Evolutionary conservation across 2,329 filamentous ascomycete species (phyloP).

Genomic region (Penicillium verrucosum): DNA sequence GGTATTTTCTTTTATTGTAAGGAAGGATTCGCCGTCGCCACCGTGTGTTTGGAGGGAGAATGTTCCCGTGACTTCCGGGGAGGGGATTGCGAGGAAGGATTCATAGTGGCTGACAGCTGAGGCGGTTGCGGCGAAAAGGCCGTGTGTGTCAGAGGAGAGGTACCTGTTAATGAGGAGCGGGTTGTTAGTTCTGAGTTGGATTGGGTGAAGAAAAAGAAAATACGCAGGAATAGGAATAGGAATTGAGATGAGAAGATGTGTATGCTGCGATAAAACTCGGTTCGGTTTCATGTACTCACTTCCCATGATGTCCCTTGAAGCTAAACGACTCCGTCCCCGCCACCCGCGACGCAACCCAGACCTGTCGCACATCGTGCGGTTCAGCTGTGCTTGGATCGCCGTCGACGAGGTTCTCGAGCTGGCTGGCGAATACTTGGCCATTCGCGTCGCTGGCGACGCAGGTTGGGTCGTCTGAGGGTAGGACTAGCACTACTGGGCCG

Average conservation of each 20-base stretch:
- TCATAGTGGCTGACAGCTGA: conserved; percentile 83
- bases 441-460: conserved; percentile 81
- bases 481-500: conserved; percentile 77
- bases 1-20: conserved; percentile 58
- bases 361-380: conserved; percentile 91
- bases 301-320: conserved; percentile 87
- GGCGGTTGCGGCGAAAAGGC: conserved; percentile 69
- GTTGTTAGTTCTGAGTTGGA: not conserved
- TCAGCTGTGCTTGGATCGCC: conserved; percentile 79
- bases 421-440: conserved; percentile 79
- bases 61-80: conserved; percentile 62
- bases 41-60: conserved; percentile 68
- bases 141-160: conserved; percentile 79
- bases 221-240: not conserved
- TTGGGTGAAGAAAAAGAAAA: not conserved
- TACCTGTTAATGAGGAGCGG: conserved; percentile 55
- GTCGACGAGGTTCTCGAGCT: conserved; percentile 85
- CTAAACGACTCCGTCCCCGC: conserved; percentile 76
- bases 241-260: not conserved
- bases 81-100: conserved; percentile 66
- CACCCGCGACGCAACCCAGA: conserved; percentile 86
- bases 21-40: conserved; percentile 62
- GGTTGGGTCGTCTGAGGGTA: conserved; percentile 69
- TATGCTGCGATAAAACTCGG: not conserved
- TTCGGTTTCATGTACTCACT: conserved; percentile 45